Evolutionary conservation across 441 rosid genomes (phyloP).

Genomic region (Populus trichocarpa): DNA sequence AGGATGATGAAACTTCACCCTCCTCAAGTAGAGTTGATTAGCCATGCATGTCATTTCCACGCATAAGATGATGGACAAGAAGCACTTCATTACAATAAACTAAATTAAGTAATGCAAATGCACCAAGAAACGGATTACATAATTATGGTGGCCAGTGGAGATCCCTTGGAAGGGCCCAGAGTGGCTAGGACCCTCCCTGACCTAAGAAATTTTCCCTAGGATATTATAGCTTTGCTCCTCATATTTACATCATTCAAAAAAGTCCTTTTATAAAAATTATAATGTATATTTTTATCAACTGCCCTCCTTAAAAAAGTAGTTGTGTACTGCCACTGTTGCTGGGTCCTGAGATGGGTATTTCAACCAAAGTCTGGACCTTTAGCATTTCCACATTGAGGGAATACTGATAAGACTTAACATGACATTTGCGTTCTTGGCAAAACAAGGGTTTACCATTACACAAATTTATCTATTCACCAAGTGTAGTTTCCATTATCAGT

Average conservation of each 20-base stretch:
- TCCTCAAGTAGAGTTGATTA: neutral
- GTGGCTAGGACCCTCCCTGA: neutral
- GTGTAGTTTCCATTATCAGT: too few relatives aligned
- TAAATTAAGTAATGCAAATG: neutral
- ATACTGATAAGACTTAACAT: neutral
- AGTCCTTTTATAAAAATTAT: neutral
- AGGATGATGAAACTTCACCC: conserved; percentile 6
- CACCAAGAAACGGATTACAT: neutral
- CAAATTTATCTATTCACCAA: too few relatives aligned
- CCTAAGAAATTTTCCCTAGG: neutral
- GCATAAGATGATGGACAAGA: neutral
- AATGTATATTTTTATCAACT: too few relatives aligned
- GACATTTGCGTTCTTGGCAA: neutral
- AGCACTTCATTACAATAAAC: neutral
- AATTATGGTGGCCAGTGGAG: neutral
- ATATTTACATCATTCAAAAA: neutral
- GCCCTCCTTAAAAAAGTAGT: neutral
- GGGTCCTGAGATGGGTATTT: neutral
- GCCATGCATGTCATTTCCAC: conserved; percentile 1
- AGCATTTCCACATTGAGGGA: neutral
- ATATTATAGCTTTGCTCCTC: neutral
- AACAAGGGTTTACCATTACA: too few relatives aligned
- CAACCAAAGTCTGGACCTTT: neutral
- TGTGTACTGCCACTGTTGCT: neutral
- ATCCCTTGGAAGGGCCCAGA: neutral